Percentiles rank a stretch among this genome's conserved stretches.
Conservation (phyloP, 2,329 filamentous ascomycete species). For the Fonsecaea erecta region DNA sequence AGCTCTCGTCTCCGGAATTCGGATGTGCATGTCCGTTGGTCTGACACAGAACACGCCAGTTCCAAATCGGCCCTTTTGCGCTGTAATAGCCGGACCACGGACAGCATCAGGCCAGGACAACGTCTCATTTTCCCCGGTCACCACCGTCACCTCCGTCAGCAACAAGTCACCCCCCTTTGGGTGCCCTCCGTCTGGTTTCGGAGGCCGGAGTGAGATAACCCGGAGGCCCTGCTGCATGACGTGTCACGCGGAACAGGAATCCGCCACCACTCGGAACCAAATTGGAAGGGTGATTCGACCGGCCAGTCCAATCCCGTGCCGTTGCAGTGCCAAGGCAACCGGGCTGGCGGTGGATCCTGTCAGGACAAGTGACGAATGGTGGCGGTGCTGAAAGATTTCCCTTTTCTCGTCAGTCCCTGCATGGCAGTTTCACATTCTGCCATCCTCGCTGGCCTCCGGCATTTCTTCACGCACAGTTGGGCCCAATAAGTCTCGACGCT, state of each 20-base stretch:
- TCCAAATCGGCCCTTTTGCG: conserved; percentile 1
- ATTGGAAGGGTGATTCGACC: conserved; percentile 3
- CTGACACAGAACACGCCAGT: conserved; percentile 1
- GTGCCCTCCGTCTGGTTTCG: not conserved
- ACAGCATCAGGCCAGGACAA: conserved; percentile 8
- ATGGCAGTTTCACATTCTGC: not conserved
- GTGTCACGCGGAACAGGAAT: conserved; percentile 12
- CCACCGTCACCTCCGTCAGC: conserved; percentile 8
- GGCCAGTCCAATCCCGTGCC: conserved; percentile 2
- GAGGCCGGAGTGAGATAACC: conserved; percentile 7
- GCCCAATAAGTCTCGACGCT: not conserved
- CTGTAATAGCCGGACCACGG: conserved; percentile 1
- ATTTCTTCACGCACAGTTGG: too few species aligned
- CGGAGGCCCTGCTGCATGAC: conserved; percentile 2
- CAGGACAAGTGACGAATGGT: not conserved
- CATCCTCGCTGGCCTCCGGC: not conserved
- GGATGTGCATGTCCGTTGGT: conserved; percentile 13
- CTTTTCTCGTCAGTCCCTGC: not conserved
- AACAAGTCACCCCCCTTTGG: not conserved
- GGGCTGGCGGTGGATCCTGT: not conserved
- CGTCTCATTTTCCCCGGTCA: conserved; percentile 10
- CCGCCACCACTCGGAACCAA: conserved; percentile 11
- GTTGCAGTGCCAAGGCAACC: conserved; percentile 1
- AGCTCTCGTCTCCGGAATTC: conserved; percentile 14
- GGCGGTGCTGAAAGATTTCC: not conserved